Evolutionary conservation across 805 yeast species (phyloP).

Genomic region (Jamesozyma lodderae): DNA sequence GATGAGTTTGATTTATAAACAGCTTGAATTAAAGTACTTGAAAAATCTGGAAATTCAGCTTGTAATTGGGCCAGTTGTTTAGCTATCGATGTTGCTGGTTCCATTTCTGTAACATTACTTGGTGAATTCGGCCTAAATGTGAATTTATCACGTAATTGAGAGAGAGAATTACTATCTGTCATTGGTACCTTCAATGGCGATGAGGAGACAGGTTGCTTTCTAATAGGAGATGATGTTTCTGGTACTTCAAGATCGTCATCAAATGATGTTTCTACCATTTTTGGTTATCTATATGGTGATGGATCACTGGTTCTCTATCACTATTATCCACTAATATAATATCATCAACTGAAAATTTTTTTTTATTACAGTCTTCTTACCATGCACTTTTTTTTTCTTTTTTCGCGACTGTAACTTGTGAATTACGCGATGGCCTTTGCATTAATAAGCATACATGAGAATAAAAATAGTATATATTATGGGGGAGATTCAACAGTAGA

Average conservation of each 20-base stretch:
- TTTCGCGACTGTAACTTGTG: too few species aligned
- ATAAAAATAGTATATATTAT: too few species aligned
- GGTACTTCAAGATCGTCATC: conserved; percentile 39
- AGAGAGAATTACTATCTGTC: not conserved
- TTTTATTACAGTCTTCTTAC: too few species aligned
- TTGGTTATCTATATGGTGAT: too few species aligned
- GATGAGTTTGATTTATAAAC: conserved; percentile 33
- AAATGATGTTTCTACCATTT: conserved; percentile 1
- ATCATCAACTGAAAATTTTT: too few species aligned
- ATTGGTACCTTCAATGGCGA: conserved; percentile 19
- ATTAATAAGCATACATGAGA: too few species aligned
- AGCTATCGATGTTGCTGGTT: not conserved
- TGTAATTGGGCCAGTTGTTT: conserved; percentile 13
- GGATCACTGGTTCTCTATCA: too few species aligned
- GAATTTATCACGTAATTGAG: conserved; percentile 35
- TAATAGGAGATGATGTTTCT: conserved; percentile 37
- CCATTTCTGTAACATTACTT: not conserved
- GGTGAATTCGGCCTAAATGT: conserved; percentile 31
- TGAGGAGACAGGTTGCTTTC: conserved; percentile 16
- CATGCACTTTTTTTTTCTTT: too few species aligned
- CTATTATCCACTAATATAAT: too few species aligned
- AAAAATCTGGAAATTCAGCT: conserved; percentile 28
- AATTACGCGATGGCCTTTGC: too few species aligned
- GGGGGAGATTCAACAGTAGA: too few species aligned
- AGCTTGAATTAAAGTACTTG: conserved; percentile 30